Evolutionary conservation across 495 filamentous ascomycete genomes (phyloP).

Genomic region (Articulospora tetracladia): DNA sequence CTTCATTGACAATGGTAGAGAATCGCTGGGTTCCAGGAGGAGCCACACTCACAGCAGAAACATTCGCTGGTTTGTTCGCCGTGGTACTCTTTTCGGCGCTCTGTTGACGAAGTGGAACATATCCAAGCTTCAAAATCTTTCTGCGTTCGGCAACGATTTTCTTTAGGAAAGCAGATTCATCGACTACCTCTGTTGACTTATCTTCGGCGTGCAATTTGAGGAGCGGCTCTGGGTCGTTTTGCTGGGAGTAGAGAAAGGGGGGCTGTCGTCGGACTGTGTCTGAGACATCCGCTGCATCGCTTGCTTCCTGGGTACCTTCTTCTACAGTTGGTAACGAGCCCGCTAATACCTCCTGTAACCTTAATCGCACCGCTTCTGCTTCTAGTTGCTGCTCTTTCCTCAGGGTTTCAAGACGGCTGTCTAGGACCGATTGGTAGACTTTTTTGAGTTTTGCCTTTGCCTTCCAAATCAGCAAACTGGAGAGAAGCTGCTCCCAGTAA

Average conservation of each 20-base stretch:
- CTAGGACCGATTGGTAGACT: slow-evolving; percentile 74
- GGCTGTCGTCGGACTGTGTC: slow-evolving; percentile 21
- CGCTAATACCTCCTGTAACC: slow-evolving; percentile 44
- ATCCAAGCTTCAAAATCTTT: slow-evolving; percentile 64
- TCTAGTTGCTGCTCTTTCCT: slow-evolving; percentile 66
- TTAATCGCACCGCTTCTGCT: slow-evolving; percentile 56
- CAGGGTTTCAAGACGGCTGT: slow-evolving; percentile 64
- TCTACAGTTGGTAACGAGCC: slow-evolving; percentile 28
- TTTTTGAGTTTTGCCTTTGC: slow-evolving; percentile 81
- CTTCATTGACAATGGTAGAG: slow-evolving; percentile 69
- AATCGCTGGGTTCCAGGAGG: slow-evolving; percentile 65
- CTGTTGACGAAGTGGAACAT: slow-evolving; percentile 58
- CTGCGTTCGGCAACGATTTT: slow-evolving; percentile 57
- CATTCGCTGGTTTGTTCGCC: slow-evolving; percentile 2
- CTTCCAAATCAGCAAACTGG: slow-evolving; percentile 84
- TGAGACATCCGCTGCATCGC: slow-evolving; percentile 16
- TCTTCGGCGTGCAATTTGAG: slow-evolving; percentile 66
- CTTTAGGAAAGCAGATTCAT: slow-evolving; percentile 59
- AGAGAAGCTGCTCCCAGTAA: slow-evolving; percentile 93
- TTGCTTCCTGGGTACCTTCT: slow-evolving; percentile 27
- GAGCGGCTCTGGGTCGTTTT: slow-evolving; percentile 67
- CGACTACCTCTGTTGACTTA: slow-evolving; percentile 56
- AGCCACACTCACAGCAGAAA: slow-evolving; percentile 36
- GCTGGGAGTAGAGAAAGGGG: slow-evolving; percentile 28
- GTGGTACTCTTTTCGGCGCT: slow-evolving; percentile 24